Evolutionary conservation across 352 stramenopile species (phyloP), one percentile per base, ranked within the genome.

Genomic region (Aphanomyces stellatus): DNA sequence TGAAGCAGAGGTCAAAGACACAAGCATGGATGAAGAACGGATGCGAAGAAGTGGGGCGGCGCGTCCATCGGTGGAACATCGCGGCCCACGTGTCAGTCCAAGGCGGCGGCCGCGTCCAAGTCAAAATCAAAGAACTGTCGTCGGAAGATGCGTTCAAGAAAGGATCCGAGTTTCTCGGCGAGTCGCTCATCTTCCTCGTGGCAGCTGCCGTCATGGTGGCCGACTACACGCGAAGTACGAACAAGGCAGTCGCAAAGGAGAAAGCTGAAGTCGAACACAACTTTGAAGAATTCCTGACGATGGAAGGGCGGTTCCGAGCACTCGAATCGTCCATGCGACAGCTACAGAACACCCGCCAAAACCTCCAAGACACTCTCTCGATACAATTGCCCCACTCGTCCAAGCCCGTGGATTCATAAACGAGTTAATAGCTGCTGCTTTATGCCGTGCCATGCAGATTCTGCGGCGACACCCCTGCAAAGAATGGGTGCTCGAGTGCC

Each of bases 401-500:
- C 8, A 17, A 17, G 37, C 17, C 37, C 37, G 17, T 43, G 37
- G 8, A 8, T 8, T 43, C 37, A 53, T 15, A 53, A 53, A 53
- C 24, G 46, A 53, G 7, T 28, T 28, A 17, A 24, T 30, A 11
- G 51, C 17, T 43, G 19, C n/a, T 19, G 13, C 19, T 25, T 1
- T 43, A 43, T 51, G 7, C n/a, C 27, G 19, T 30, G 22, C 28
- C 60, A 35, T 67, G 60, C 37, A 67, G 57, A 15, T 78, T 75
- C 60, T 73, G 65, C 62, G 80, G 77, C 57, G 80, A 85, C 37
- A 89, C 90, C 0, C 78, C 79, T 46, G 89, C 78, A 65, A 98
- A 98, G 70, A 98, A 98, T 6, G 81, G 76, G 69, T 94, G 81
- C 40, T 88, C 80, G 34, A 98, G 76, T 34, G 95, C 93, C 25